phyloP scores from a whole-genome alignment of 345 rosid genomes.

The Ceriops decandra region DNA sequence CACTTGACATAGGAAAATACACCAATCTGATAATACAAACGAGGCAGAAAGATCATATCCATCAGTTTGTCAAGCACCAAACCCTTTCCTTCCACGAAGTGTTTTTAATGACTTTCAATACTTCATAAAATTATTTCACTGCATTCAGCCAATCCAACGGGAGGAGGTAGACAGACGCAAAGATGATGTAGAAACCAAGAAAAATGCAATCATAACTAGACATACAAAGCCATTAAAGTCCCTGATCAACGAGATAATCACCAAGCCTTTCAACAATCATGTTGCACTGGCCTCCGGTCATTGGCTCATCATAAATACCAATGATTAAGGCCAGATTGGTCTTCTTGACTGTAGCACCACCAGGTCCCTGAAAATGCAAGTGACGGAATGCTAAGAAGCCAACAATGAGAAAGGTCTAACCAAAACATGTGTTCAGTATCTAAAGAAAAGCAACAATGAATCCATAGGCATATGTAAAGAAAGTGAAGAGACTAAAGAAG shows the following conservation, averaged over 20 bases:
- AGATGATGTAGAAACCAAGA: slow-evolving; percentile 19
- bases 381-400: background rate
- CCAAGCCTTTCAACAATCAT: slow-evolving; percentile 32
- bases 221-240: slow-evolving; percentile 7
- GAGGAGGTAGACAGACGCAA: slow-evolving; percentile 8
- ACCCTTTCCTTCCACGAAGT: slow-evolving; percentile 25
- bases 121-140: slow-evolving; percentile 17
- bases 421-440: background rate
- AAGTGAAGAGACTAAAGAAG: too few relatives aligned
- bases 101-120: slow-evolving; percentile 21
- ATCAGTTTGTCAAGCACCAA: slow-evolving; percentile 31
- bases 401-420: background rate
- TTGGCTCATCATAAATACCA: slow-evolving; percentile 28
- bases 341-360: slow-evolving; percentile 15
- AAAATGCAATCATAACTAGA: slow-evolving; percentile 13
- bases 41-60: slow-evolving; percentile 17
- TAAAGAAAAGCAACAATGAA: background rate
- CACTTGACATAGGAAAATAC: slow-evolving; percentile 23
- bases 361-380: slow-evolving; percentile 9
- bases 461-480: too few relatives aligned
- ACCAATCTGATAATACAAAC: slow-evolving; percentile 15
- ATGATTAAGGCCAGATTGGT: slow-evolving; percentile 22
- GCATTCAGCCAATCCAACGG: slow-evolving; percentile 7
- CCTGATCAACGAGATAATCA: slow-evolving; percentile 19
- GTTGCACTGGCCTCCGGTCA: slow-evolving; percentile 29